Evolutionary conservation across 768 basidiomycete genomes (phyloP), one percentile per base, ranked within the genome.

Genomic region (Mycena vulgaris): DNA sequence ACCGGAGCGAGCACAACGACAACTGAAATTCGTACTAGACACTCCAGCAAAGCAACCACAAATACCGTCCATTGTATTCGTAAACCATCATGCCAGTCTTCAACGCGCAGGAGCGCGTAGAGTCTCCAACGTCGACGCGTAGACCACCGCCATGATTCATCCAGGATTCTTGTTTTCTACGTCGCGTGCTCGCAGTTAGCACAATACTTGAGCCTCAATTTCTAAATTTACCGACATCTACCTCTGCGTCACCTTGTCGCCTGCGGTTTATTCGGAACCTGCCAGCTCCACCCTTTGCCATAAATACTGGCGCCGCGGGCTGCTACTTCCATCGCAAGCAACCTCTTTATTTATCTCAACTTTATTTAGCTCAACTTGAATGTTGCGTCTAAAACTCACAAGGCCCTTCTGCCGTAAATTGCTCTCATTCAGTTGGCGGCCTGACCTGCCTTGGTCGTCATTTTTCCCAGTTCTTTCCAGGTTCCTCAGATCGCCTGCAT

Each of bases 111-210:
- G 21, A 45, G 42, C 42, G 42, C 42, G 42, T 21, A 6, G 42
- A 45, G 19, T 42, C 8, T 4, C 40, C 6, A 42, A 16, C 40
- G 6, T 7, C 13, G 21, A n/a, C 42, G 42, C 42, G 33, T 35
- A 35, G 7, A 6, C 33, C 33, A 35, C 33, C 33, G 42, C 42
- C 21, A 10, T 39, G 10, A 8, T 39, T 16, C 10, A 23, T 45
- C 42, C 21, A 19, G 42, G n/a, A n/a, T n/a, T n/a, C n/a, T n/a
- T n/a, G n/a, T n/a, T n/a, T n/a, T n/a, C n/a, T n/a, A n/a, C n/a
- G 52, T 55, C 63, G 63, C 63, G 63, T 64, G 63, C 48, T 48
- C 63, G 63, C 37, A 33, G 42, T 27, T 66, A 57, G 64, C 64
- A 49, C 27, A 33, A 30, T n/a, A n/a, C n/a, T n/a, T n/a, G n/a